These are phyloP conservation scores for Aspergillus phoenicis DNA, from an alignment of 2,329 filamentous ascomycete species.

Conservation along the genomic window DNA sequence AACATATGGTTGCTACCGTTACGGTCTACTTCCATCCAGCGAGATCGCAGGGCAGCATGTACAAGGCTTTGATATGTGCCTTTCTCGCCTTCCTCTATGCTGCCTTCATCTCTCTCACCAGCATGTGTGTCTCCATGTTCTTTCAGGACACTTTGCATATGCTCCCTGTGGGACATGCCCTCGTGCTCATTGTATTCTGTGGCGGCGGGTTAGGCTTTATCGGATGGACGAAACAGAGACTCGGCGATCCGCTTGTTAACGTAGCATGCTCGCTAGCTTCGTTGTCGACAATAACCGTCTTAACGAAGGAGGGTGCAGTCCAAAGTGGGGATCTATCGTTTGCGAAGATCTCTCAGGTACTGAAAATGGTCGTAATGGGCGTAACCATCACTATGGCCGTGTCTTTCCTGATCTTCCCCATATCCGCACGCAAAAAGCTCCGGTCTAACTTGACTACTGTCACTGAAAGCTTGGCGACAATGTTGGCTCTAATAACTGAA, in stretches of 20 bases:
- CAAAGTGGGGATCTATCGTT: conserved; percentile 80
- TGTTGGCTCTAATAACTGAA: conserved; percentile 77
- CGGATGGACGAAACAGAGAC: conserved; percentile 80
- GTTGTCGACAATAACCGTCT: conserved; percentile 82
- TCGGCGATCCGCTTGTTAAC: conserved; percentile 78
- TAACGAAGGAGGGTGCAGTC: conserved; percentile 89
- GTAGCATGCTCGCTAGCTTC: conserved; percentile 84
- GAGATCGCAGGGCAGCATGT: conserved; percentile 83
- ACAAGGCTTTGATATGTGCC: conserved; percentile 78
- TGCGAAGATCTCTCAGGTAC: conserved; percentile 76
- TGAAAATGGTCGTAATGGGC: conserved; percentile 82
- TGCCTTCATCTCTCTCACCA: conserved; percentile 72
- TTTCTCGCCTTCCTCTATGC: conserved; percentile 78
- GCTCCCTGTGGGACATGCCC: conserved; percentile 71
- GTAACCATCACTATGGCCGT: conserved; percentile 71
- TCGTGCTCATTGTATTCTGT: conserved; percentile 81
- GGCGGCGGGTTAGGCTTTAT: conserved; percentile 85
- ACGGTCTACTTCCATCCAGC: conserved; percentile 95
- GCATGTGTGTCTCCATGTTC: conserved; percentile 84
- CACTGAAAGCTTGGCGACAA: conserved; percentile 75
- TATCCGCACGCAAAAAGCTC: conserved; percentile 73
- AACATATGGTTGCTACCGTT: conserved; percentile 90
- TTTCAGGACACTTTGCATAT: conserved; percentile 69
- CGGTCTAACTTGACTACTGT: conserved; percentile 72
- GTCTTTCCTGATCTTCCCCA: conserved; percentile 76